Base-by-base conservation (phyloP, 2,329 filamentous ascomycete species). In the Aspergillus floridensis region DNA sequence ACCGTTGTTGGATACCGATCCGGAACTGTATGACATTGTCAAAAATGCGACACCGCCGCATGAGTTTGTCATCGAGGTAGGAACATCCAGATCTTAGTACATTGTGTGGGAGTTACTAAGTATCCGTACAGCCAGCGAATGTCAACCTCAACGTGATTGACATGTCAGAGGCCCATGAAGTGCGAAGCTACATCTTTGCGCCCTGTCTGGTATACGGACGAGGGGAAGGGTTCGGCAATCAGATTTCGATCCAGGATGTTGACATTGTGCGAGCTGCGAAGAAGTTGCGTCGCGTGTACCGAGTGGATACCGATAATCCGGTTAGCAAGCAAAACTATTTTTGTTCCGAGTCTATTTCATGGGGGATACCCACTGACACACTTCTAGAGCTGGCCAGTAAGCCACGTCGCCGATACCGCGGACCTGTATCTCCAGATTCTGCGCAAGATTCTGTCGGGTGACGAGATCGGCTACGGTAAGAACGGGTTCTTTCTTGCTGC, bases 161-260 rank as follows among this genome's bases (percentile, higher is more conserved):
- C 19, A 68, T 72, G 5, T 74, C 75, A 5, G 77, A 80, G 24
- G 64, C 64, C 11, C 59, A 74, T 14, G 80, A 79, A 0, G 79
- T 84, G 3, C 72, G 71, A 31, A 79, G 75, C 58, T 84, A 84
- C 62, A 77, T 84, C n/a, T 84, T 84, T 65, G 71, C 70, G 0
- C 82, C 82, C 1, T 84, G 82, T 63, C 79, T 84, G 29, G 82
- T 85, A 14, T 84, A 81, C 62, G 81, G 82, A 6, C 70, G 76
- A 56, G 79, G 81, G 3, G 74, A 78, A 59, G 81, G 81, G 0
- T 83, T 83, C 57, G 80, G 81, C 1, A 83, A 84, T 61, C 61
- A 57, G 1, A 81, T 81, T 46, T 83, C 81, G 2, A 83, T 82
- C 51, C 82, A 84, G 64, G 82, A 79, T 0, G 77, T 79, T 0